A percentile compares a stretch with the other conserved stretches of the same genome.
Conservation (phyloP, 2,329 filamentous ascomycete genomes). For the Pseudocercospora ulei region DNA sequence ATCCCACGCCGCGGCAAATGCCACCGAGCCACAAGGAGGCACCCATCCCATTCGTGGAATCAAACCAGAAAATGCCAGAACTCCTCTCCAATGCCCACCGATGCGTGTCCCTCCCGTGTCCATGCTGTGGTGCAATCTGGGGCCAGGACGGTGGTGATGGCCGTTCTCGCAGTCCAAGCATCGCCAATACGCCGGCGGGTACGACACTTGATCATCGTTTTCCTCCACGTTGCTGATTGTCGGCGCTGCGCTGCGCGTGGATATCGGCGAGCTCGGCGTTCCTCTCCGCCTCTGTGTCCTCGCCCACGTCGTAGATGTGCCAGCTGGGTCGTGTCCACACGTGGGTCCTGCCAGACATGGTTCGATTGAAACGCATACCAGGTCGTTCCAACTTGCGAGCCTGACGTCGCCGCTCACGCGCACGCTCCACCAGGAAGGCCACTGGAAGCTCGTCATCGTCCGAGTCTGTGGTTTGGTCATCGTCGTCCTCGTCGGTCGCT, state of each 20-base stretch:
- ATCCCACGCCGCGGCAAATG: constrained; percentile 3
- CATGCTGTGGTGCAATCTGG: constrained; percentile 5
- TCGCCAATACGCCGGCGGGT: not conserved
- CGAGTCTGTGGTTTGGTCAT: constrained; percentile 20
- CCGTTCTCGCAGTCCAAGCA: not conserved
- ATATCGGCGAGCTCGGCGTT: constrained; percentile 21
- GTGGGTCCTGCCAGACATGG: constrained; percentile 30
- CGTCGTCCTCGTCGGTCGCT: constrained; percentile 17
- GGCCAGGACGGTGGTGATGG: not conserved
- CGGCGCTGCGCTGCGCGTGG: constrained; percentile 7
- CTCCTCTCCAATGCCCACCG: not conserved
- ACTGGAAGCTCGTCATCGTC: constrained; percentile 26
- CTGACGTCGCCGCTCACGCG: constrained; percentile 17
- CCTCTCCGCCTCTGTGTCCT: constrained; percentile 26
- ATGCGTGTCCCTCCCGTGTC: not conserved
- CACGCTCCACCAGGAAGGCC: constrained; percentile 25
- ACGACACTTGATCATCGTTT: constrained; percentile 7
- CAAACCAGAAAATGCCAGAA: not conserved
- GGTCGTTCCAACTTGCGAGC: constrained; percentile 26
- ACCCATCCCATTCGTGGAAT: constrained; percentile 10
- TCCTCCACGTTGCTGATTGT: constrained; percentile 7
- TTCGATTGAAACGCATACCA: constrained; percentile 27
- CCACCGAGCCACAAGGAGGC: constrained; percentile 1
- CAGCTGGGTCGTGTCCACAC: constrained; percentile 29
- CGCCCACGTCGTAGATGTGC: constrained; percentile 27